A percentile compares a stretch with the other conserved stretches of the same genome.
These are phyloP conservation scores for Polychytrium aggregatum DNA, from an alignment of 192 early-diverging fungal genomes.

Conservation along the genomic window DNA sequence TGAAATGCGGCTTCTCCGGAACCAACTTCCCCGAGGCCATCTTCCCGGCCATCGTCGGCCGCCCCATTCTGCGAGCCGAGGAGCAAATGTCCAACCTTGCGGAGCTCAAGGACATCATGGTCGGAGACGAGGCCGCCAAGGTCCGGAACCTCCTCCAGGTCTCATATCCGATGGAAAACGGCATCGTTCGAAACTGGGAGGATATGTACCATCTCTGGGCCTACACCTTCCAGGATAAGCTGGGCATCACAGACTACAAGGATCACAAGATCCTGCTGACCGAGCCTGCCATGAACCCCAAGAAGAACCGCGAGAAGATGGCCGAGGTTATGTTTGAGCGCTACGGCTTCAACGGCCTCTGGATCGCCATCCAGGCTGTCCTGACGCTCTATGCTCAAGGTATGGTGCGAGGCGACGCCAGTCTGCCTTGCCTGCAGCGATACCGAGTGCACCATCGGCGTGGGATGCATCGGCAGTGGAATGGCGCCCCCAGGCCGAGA, in stretches of 20 bases:
- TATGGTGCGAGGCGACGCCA: slow-evolving; percentile 9
- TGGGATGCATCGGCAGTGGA: too few species aligned
- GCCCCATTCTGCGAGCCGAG: slow-evolving; percentile 94
- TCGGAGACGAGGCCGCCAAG: slow-evolving; percentile 92
- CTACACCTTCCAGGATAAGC: slow-evolving; percentile 91
- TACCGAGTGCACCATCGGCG: not conserved
- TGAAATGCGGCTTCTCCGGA: slow-evolving; percentile 92
- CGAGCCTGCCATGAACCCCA: slow-evolving; percentile 94
- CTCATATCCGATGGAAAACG: slow-evolving; percentile 98
- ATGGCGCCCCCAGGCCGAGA: too few species aligned
- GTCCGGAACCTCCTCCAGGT: slow-evolving; percentile 82
- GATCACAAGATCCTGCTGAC: slow-evolving; percentile 93
- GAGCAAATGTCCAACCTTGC: slow-evolving; percentile 68
- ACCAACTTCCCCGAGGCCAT: slow-evolving; percentile 91
- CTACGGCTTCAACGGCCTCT: slow-evolving; percentile 86
- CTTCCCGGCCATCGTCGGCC: slow-evolving; percentile 95
- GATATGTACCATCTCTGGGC: slow-evolving; percentile 93
- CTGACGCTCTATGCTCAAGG: slow-evolving; percentile 98
- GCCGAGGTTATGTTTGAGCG: slow-evolving; percentile 92
- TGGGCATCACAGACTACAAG: slow-evolving; percentile 66
- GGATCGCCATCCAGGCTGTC: slow-evolving; percentile 95
- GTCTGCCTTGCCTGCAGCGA: not conserved
- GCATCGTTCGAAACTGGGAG: slow-evolving; percentile 94
- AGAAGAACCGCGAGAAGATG: slow-evolving; percentile 86
- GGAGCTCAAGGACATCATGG: slow-evolving; percentile 90